Evolutionary conservation across 805 yeast genomes (phyloP).

Genomic region (Saccharomycopsis selenospora): DNA sequence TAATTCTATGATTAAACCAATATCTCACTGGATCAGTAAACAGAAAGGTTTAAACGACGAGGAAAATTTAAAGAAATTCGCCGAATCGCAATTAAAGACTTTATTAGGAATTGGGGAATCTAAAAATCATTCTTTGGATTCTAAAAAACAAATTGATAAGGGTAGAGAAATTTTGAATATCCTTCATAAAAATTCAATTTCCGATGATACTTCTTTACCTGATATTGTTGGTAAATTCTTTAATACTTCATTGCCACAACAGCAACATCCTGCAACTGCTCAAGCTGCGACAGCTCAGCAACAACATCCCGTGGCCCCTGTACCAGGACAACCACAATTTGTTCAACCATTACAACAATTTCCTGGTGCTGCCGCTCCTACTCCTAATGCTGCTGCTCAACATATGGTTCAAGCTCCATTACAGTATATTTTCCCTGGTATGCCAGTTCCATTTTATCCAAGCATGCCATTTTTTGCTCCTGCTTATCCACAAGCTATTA

Average conservation of each 20-base stretch:
- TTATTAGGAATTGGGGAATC: conserved; percentile 50
- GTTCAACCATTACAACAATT: conserved; percentile 23
- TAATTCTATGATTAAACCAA: conserved; percentile 42
- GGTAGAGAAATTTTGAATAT: conserved; percentile 71
- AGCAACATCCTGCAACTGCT: conserved; percentile 11
- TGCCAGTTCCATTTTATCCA: conserved; percentile 11
- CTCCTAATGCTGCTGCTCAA: conserved; percentile 1
- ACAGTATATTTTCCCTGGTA: conserved; percentile 5
- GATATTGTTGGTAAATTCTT: conserved; percentile 10
- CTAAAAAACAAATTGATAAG: conserved; percentile 42
- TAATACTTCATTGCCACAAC: conserved; percentile 10
- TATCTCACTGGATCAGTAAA: conserved; percentile 48
- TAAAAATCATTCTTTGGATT: conserved; percentile 25
- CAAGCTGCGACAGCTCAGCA: conserved; percentile 39
- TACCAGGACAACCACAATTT: conserved; percentile 3
- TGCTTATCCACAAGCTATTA: neutral
- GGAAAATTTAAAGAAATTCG: conserved; percentile 51
- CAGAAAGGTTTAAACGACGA: conserved; percentile 44
- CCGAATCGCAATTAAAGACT: conserved; percentile 57
- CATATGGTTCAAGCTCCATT: conserved; percentile 3
- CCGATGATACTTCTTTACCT: conserved; percentile 8
- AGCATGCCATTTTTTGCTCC: conserved; percentile 11
- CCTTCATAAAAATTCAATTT: conserved; percentile 32
- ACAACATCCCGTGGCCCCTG: neutral
- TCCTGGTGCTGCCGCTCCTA: conserved; percentile 13